Base-by-base conservation (phyloP, 2,329 filamentous ascomycete genomes). In the Aspergillus sp. region DNA sequence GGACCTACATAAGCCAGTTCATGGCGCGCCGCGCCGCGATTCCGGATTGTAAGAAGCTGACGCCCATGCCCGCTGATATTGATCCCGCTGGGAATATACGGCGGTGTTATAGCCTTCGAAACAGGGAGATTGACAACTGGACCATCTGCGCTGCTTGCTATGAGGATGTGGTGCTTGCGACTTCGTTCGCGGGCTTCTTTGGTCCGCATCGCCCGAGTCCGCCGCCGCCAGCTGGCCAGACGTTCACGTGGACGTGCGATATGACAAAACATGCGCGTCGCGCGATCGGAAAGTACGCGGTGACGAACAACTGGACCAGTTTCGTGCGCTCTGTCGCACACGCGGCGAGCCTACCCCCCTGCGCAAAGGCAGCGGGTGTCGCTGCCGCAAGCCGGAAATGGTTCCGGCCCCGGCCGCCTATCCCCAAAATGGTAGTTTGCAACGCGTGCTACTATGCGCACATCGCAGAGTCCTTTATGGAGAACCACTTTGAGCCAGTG, bases 101-200 rank as follows among this genome's bases (percentile, higher is more conserved):
- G 52, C 38, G 28, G 17, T 6, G 52, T n/a, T 54, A 54, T 30
- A 17, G 7, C 3, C 41, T 54, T 11, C 22, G n/a, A 6, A 28
- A 54, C 15, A 23, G 22, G 6, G 38, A 46, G 23, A 54, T 54
- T 19, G 38, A 54, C 0, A 54, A 45, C 38, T 54, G 45, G 17
- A 23, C 11, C 15, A 22, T 30, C 23, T 54, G 52, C 34, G 38
- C 52, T n/a, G 52, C 52, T 28, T 54, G 52, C 22, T 54, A 54
- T 23, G 52, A 54, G 41, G 52, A 54, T 30, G n/a, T 45, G 4
- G 34, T n/a, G 11, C 52, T 45, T 0, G 52, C 52, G 11, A 54
- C 52, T 46, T 41, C 38, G 3, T 54, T 54, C 15, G 52, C n/a
- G n/a, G 28, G 38, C 25, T 23, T 11, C 22, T 54, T 54, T 15